Conservation (phyloP, 805 yeast genomes). For the Kazachstania viticola region DNA sequence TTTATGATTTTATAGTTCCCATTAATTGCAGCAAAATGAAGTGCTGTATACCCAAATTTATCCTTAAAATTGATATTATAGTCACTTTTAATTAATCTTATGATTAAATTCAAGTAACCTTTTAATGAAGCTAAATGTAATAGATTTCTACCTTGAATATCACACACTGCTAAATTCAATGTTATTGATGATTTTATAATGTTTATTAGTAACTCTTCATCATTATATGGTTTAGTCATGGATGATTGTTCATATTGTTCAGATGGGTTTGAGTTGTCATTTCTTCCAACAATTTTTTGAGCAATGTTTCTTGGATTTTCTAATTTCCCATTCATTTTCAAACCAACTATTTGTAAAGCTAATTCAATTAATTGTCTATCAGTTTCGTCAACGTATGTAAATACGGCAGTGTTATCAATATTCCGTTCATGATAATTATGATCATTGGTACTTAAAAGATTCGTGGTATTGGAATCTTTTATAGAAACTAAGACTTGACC, state of each 20-base stretch:
- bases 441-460: no score
- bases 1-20: constrained; percentile 62
- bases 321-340: constrained; percentile 90
- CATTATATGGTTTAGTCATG: constrained; percentile 6
- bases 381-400: constrained; percentile 90
- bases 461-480: constrained; percentile 30
- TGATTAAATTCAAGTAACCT: constrained; percentile 53
- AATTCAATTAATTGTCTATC: constrained; percentile 90
- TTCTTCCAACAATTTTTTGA: constrained; percentile 67
- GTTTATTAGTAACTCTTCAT: constrained; percentile 32
- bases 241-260: constrained; percentile 1
- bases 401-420: constrained; percentile 29
- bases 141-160: constrained; percentile 75
- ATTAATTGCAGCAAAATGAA: constrained; percentile 72
- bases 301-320: constrained; percentile 95
- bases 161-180: constrained; percentile 77
- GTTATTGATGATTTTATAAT: constrained; percentile 50
- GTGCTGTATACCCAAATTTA: constrained; percentile 71
- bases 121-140: constrained; percentile 74
- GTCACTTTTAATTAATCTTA: constrained; percentile 51
- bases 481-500: constrained; percentile 92
- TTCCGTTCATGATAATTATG: no score
- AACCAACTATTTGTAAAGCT: constrained; percentile 91
- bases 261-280: constrained; percentile 7
- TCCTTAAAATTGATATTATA: constrained; percentile 67